A percentile compares a stretch with the other conserved stretches of the same genome.
Evolutionary conservation across 192 early-diverging fungal species (phyloP).

Genomic region (Coemansia sp.): DNA sequence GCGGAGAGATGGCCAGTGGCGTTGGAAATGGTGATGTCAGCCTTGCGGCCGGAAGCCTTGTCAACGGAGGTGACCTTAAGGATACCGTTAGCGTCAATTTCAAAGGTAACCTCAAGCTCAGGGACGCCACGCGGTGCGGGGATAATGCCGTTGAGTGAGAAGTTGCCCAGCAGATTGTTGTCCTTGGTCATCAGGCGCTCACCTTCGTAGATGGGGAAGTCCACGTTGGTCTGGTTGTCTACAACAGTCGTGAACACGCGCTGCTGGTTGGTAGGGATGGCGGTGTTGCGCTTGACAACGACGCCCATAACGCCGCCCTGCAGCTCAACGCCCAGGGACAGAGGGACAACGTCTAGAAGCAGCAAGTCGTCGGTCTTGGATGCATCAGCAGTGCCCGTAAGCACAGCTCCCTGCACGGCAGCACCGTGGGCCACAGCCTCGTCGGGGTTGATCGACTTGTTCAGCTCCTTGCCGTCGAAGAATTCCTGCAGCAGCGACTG

Average conservation of each 20-base stretch:
- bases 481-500: constrained; percentile 73
- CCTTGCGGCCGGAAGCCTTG: constrained; percentile 86
- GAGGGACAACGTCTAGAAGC: constrained; percentile 80
- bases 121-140: constrained; percentile 76
- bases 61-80: constrained; percentile 89
- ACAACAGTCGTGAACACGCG: constrained; percentile 79
- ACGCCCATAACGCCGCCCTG: constrained; percentile 82
- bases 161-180: constrained; percentile 88
- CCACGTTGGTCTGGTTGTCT: constrained; percentile 83
- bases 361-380: constrained; percentile 71
- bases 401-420: constrained; percentile 83
- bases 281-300: constrained; percentile 81
- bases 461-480: constrained; percentile 78
- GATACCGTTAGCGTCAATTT: constrained; percentile 85
- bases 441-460: constrained; percentile 93
- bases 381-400: constrained; percentile 64
- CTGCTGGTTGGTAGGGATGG: constrained; percentile 79
- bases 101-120: constrained; percentile 80
- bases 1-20: constrained; percentile 85
- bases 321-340: constrained; percentile 83
- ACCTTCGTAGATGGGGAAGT: constrained; percentile 84
- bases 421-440: constrained; percentile 94
- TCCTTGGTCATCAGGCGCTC: constrained; percentile 86
- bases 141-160: constrained; percentile 76
- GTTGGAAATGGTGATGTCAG: constrained; percentile 94